Evolutionary conservation across 2,329 filamentous ascomycete genomes (phyloP).

Genomic region (Clonostachys chloroleuca): DNA sequence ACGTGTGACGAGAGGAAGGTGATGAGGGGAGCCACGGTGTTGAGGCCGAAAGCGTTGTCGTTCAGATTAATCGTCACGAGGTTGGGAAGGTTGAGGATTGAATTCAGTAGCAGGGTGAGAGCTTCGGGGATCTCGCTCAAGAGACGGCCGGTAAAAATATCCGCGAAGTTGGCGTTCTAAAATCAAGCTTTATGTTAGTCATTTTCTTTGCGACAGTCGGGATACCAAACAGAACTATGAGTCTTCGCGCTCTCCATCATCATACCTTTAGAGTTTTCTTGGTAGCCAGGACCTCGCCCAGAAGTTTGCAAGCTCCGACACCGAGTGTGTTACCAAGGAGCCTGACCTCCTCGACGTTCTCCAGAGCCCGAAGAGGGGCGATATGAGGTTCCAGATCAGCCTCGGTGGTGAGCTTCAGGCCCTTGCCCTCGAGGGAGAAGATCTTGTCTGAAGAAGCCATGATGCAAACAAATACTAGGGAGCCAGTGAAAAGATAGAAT

Average conservation of each 20-base stretch:
- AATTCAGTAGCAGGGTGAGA: constrained; percentile 77
- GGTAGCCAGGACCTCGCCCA: constrained; percentile 77
- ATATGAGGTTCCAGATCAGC: constrained; percentile 85
- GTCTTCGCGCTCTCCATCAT: constrained; percentile 5
- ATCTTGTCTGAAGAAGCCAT: constrained; percentile 46
- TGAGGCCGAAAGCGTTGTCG: constrained; percentile 96
- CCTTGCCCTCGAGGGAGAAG: constrained; percentile 89
- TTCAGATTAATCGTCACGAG: constrained; percentile 92
- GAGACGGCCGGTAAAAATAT: constrained; percentile 95
- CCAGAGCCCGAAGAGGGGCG: constrained; percentile 64
- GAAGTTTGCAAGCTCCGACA: constrained; percentile 77
- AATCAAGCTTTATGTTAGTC: background rate
- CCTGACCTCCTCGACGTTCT: constrained; percentile 78
- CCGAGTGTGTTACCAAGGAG: constrained; percentile 91
- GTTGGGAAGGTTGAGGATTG: constrained; percentile 79
- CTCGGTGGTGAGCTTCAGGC: constrained; percentile 86
- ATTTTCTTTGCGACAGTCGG: no score
- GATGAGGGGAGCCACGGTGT: constrained; percentile 88
- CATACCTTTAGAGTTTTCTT: constrained; percentile 76
- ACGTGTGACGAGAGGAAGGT: constrained; percentile 86
- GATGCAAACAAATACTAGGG: background rate
- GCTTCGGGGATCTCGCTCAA: constrained; percentile 92
- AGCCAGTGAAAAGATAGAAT: constrained; percentile 5
- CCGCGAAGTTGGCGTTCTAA: constrained; percentile 81
- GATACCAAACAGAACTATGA: no score